Evolutionary conservation across 805 yeast genomes (phyloP), one percentile per base, ranked within the genome.

Genomic region (Starmera quercuum): DNA sequence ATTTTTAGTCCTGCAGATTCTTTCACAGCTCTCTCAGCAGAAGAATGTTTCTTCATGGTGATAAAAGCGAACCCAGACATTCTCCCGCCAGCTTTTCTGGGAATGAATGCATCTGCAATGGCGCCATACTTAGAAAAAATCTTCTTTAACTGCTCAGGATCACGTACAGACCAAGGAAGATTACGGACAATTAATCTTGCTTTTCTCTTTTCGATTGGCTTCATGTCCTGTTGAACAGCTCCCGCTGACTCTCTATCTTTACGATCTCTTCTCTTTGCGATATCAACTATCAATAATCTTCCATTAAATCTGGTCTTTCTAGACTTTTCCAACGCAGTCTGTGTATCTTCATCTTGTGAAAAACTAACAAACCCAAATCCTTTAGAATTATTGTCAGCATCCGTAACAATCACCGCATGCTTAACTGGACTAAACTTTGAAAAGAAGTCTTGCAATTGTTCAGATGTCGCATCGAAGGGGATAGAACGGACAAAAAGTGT

Each of bases 301-400:
- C 73, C 76, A 38, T 82, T 68, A 45, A 92, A 74, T 50, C 79
- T 83, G 30, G 64, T 49, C 51, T 70, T 79, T 54, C 78, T 76
- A 12, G 90, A 65, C 43, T 75, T 72, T 15, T 68, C 73, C 41
- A 88, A 63, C 0, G 97, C 97, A 30, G 71, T 63, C 26, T 71
- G 54, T 0, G 96, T 83, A 53, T 92, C 98, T 31, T 86, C 95
- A 42, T 84, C 87, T 31, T 72, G 59, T 2, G 83, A 75, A 57
- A 92, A 92, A 24, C 95, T 80, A 12, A 87, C 98, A 58, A 92
- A 92, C 4, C 98, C 98, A 59, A 88, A 92, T 2, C 98, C 97
- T 55, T 88, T 73, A 3, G 96, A 85, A 29, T 80, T 69, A 35
- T 83, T 74, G 23, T 80, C 75, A 9, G 66, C 65, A 52, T 88